These are phyloP conservation scores for Lentinula lateritia DNA, from an alignment of 768 basidiomycete genomes.

Conservation along the genomic window DNA sequence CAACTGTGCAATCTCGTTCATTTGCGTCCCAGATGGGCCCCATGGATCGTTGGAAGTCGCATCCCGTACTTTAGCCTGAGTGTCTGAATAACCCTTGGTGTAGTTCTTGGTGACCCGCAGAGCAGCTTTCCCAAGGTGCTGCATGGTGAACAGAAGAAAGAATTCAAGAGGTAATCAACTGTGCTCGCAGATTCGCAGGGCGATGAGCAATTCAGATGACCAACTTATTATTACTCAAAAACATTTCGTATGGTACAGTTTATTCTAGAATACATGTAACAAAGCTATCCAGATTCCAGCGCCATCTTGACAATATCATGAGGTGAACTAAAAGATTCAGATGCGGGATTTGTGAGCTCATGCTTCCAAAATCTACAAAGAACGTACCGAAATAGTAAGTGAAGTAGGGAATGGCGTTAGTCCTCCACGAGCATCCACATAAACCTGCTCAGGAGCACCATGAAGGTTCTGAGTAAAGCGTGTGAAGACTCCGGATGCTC, in stretches of 20 bases:
- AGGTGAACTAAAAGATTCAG: background rate
- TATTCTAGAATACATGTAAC: no score
- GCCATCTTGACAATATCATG: background rate
- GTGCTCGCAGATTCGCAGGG: background rate
- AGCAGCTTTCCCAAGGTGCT: conserved; percentile 80
- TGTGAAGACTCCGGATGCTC: conserved; percentile 1
- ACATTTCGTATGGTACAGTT: no score
- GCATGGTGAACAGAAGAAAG: conserved; percentile 31
- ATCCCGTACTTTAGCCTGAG: conserved; percentile 92
- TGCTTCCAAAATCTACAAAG: background rate
- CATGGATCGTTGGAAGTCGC: conserved; percentile 97
- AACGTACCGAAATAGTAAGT: conserved; percentile 8
- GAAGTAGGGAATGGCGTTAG: conserved; percentile 5
- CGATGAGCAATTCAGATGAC: background rate
- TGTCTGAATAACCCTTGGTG: conserved; percentile 93
- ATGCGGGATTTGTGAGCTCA: no score
- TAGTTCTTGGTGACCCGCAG: conserved; percentile 92
- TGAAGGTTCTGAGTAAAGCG: background rate
- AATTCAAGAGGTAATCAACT: no score
- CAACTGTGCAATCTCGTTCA: conserved; percentile 97
- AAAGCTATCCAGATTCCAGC: no score
- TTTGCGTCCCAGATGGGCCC: conserved; percentile 96
- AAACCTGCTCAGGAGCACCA: conserved; percentile 6
- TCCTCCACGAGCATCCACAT: conserved; percentile 2
- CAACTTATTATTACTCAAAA: no score